Base-by-base conservation (phyloP, 805 yeast genomes). In the Ogataea henricii region DNA sequence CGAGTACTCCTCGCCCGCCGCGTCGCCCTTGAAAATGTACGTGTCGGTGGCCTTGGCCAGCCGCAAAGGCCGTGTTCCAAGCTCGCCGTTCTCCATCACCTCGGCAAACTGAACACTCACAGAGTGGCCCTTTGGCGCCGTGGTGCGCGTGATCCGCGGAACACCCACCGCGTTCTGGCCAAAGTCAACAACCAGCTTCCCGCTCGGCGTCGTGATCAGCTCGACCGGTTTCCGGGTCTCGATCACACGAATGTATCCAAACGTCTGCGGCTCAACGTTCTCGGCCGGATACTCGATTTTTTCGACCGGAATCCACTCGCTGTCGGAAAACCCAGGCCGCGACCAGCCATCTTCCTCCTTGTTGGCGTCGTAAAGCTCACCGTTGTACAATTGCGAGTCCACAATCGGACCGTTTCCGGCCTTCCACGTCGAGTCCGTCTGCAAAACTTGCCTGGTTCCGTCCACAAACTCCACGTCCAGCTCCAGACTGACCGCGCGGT, bases 321-420 rank as follows among this genome's bases (percentile, higher is more conserved):
- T 21, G 9, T 44, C 51, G 13, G 23, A 40, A 26, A 42, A 40
- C 4, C 23, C 25, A 9, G 50, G 34, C n/a, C 14, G 18, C 9
- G 58, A 49, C 60, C 63, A 59, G 6, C 48, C 53, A 3, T 32
- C 37, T 2, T 44, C 20, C 42, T 57, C 64, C 14, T 41, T 30
- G n/a, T 20, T 48, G 17, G 64, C 59, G 39, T 61, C 62, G 34
- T 59, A 61, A 13, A 36, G 18, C 43, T 61, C 65, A n/a, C 65
- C 65, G 35, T 59, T 48, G 47, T 60, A 61, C 13, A 61, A 17
- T 37, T 58, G 62, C 7, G 59, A 46, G 21, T 49, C 40, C 14
- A 49, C 18, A 18, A 57, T 48, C 4, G 65, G 63, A 2, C 64
- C 64, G 14, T 26, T 12, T 6, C 44, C 29, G 25, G 52, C 43